Percentiles rank a stretch among this genome's conserved stretches.
These are phyloP conservation scores for Aspergillus bombycis DNA, from an alignment of 2,329 filamentous ascomycete genomes.

Conservation along the genomic window DNA sequence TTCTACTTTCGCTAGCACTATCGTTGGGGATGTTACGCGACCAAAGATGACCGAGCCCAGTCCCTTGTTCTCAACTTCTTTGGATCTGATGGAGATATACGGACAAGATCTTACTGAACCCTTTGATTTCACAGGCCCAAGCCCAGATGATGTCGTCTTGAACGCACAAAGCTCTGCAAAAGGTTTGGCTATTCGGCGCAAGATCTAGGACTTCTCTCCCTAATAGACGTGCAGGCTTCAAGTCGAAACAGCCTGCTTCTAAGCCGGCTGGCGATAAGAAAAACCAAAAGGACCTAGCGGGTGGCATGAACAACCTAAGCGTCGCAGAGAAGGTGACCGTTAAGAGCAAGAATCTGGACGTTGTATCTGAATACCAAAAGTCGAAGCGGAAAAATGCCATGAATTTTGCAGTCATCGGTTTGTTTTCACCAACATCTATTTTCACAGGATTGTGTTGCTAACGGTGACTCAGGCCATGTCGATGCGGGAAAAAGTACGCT, in stretches of 20 bases:
- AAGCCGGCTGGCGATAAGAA: constrained; percentile 48
- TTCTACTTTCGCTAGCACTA: constrained; percentile 55
- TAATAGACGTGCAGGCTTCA: constrained; percentile 50
- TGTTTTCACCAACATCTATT: constrained; percentile 30
- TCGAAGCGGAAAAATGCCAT: constrained; percentile 75
- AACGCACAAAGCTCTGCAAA: constrained; percentile 75
- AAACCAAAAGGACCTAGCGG: constrained; percentile 47
- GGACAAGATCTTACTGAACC: constrained; percentile 46
- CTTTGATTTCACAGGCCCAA: constrained; percentile 76
- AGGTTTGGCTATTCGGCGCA: constrained; percentile 65
- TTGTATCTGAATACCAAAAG: constrained; percentile 77
- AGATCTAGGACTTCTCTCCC: constrained; percentile 34
- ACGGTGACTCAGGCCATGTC: constrained; percentile 72
- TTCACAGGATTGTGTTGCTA: constrained; percentile 15
- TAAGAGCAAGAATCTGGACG: constrained; percentile 79
- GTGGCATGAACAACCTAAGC: constrained; percentile 52
- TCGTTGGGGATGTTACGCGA: constrained; percentile 37
- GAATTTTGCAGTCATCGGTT: constrained; percentile 92
- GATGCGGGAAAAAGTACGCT: constrained; percentile 97
- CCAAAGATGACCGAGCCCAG: constrained; percentile 35
- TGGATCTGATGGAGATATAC: constrained; percentile 43
- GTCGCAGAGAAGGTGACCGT: constrained; percentile 56
- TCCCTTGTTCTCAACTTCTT: constrained; percentile 34
- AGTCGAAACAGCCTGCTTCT: constrained; percentile 45
- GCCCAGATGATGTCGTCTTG: constrained; percentile 87